Base-by-base conservation (phyloP, 306 rosid species). In the Fragaria ananassa region DNA sequence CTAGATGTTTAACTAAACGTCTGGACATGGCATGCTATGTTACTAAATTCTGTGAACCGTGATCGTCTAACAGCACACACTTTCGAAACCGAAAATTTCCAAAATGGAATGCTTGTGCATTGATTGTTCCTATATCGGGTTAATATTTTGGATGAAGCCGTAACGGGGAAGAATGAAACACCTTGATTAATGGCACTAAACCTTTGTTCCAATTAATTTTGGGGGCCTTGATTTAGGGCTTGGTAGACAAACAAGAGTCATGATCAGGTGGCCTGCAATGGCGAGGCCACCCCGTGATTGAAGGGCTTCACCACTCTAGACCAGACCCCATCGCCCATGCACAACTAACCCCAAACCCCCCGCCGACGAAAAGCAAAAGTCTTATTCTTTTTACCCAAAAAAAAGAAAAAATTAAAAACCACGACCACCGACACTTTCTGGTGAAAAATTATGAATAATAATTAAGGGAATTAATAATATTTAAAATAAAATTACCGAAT, bases 361-460 rank as follows among this genome's bases (percentile, higher is more conserved):
- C 79, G 82, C 85, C 80, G 82, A 78, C 78, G 76, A 42, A 56
- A 73, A 37, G 12, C 3, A 23, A 39, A 12, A 47, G 56, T 21
- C 31, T 23, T 15, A 10, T 10, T 10, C 11, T 58, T 60, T 0
- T 2, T 47, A 12, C 3, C n/a, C 8, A 4, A 5, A 25, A 74
- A n/a, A 14, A 9, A 73, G 10, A 34, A 70, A 29, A 12, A 27
- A 11, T 14, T 19, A 8, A 39, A 63, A 56, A 13, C 1, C 23
- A 44, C 66, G 72, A 60, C 76, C 86, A 91, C 96, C 98, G 97
- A 93, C 96, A 93, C 80, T 78, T 35, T 68, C 29, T 14, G 37
- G 10, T 42, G 71, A 76, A 44, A 37, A 61, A 23, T 9, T 9
- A 56, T 29, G 47, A 47, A 34, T 23, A 13, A 61, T 23, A 17